phyloP scores from a whole-genome alignment of 2,329 filamentous ascomycete genomes.

The Rhinocladiella mackenziei region DNA sequence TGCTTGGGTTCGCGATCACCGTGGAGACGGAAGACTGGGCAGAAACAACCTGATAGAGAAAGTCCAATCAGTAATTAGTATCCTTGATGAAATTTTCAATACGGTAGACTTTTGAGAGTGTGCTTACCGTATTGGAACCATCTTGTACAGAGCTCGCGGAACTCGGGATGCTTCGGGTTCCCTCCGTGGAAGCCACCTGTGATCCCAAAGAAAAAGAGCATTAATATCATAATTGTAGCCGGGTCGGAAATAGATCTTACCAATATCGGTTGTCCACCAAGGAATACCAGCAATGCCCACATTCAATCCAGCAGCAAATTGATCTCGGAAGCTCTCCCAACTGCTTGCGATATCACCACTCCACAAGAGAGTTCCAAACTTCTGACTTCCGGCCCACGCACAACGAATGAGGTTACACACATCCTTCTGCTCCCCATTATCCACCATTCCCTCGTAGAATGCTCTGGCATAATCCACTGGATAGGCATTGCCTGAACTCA shows the following conservation, averaged over 20 bases:
- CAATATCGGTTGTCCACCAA: slow-evolving; percentile 69
- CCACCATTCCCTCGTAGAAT: slow-evolving; percentile 58
- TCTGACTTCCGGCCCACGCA: slow-evolving; percentile 58
- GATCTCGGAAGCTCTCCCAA: slow-evolving; percentile 57
- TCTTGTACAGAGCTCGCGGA: slow-evolving; percentile 60
- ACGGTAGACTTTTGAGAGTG: background rate
- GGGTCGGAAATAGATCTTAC: too few relatives aligned
- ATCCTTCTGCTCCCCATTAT: slow-evolving; percentile 45
- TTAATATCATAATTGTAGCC: slow-evolving; percentile 2
- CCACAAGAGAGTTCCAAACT: slow-evolving; percentile 64
- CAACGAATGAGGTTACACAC: slow-evolving; percentile 59
- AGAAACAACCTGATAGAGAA: slow-evolving; percentile 37
- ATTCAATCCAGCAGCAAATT: slow-evolving; percentile 61
- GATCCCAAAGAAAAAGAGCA: background rate
- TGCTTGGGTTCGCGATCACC: slow-evolving; percentile 61
- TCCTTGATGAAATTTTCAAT: background rate
- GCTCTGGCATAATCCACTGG: slow-evolving; percentile 55
- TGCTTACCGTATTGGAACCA: slow-evolving; percentile 69
- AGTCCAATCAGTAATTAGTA: background rate
- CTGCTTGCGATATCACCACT: slow-evolving; percentile 63
- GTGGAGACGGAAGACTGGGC: slow-evolving; percentile 64
- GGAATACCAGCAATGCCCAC: slow-evolving; percentile 62
- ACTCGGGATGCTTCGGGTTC: slow-evolving; percentile 51
- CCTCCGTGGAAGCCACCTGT: slow-evolving; percentile 62
- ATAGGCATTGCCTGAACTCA: slow-evolving; percentile 58